Percentiles rank a stretch among this genome's conserved stretches.
Conservation (phyloP, 805 yeast species). For the Pichia cabralensis region DNA sequence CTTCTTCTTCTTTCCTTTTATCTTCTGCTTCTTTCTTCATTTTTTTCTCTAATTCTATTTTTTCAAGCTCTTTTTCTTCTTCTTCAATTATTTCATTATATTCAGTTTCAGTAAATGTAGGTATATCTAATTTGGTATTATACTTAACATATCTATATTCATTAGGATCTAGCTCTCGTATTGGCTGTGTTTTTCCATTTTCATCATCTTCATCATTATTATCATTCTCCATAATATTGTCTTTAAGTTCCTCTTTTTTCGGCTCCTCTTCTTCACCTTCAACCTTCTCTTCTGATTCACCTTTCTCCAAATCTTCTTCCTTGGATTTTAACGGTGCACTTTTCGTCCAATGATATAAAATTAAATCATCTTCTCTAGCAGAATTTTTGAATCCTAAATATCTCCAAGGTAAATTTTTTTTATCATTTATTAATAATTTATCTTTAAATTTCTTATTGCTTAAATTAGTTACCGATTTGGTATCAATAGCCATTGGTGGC, state of each 20-base stretch:
- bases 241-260: slow-evolving; percentile 5
- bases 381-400: slow-evolving; percentile 49
- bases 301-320: not conserved
- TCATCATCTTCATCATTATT: not conserved
- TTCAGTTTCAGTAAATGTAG: slow-evolving; percentile 53
- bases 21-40: not conserved
- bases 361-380: slow-evolving; percentile 40
- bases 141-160: slow-evolving; percentile 63
- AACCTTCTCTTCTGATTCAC: not conserved
- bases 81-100: slow-evolving; percentile 37
- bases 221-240: not conserved
- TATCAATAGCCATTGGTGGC: slow-evolving; percentile 65
- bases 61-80: slow-evolving; percentile 12
- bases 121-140: slow-evolving; percentile 59
- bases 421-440: slow-evolving; percentile 46
- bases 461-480: slow-evolving; percentile 16
- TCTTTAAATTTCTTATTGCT: slow-evolving; percentile 45
- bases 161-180: slow-evolving; percentile 9
- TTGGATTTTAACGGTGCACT: slow-evolving; percentile 30
- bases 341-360: slow-evolving; percentile 78
- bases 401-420: slow-evolving; percentile 73
- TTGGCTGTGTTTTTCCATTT: slow-evolving; percentile 23
- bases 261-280: slow-evolving; percentile 6
- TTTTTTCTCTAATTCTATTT: not conserved
- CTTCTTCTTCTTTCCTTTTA: not conserved